Evolutionary conservation across 2,329 filamentous ascomycete genomes (phyloP).

Genomic region (Cladosporium oxysporum): DNA sequence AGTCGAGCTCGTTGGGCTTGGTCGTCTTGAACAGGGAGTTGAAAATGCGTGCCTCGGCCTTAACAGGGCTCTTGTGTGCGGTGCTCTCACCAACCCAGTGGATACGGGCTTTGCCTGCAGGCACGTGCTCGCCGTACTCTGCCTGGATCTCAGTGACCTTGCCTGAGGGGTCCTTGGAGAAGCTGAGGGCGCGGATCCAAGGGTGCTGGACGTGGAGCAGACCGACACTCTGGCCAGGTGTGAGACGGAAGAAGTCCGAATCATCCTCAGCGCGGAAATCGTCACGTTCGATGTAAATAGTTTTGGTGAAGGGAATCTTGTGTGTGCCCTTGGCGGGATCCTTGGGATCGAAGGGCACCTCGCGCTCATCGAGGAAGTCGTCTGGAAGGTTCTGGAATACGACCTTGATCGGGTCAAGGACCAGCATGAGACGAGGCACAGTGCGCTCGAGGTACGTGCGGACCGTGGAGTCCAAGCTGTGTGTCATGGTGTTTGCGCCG

Average conservation of each 20-base stretch:
- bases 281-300: slow-evolving; percentile 78
- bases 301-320: slow-evolving; percentile 68
- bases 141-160: slow-evolving; percentile 68
- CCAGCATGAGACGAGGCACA: slow-evolving; percentile 84
- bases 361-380: slow-evolving; percentile 64
- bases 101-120: slow-evolving; percentile 59
- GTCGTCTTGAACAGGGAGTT: slow-evolving; percentile 84
- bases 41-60: slow-evolving; percentile 75
- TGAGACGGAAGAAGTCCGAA: slow-evolving; percentile 75
- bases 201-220: slow-evolving; percentile 70
- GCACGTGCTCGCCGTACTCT: slow-evolving; percentile 65
- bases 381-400: slow-evolving; percentile 77
- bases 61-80: slow-evolving; percentile 59
- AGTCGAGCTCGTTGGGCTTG: slow-evolving; percentile 70
- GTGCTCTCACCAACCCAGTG: slow-evolving; percentile 82
- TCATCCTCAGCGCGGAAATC: slow-evolving; percentile 76
- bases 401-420: slow-evolving; percentile 82
- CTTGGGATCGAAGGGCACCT: slow-evolving; percentile 80
- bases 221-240: slow-evolving; percentile 72
- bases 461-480: slow-evolving; percentile 81
- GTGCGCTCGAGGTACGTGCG: slow-evolving; percentile 84
- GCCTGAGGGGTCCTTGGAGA: slow-evolving; percentile 65
- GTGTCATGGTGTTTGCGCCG: slow-evolving; percentile 74
- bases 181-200: slow-evolving; percentile 64
- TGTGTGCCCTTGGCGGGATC: slow-evolving; percentile 67